phyloP scores from a whole-genome alignment of 2,329 filamentous ascomycete species.

The Phoma sp. region DNA sequence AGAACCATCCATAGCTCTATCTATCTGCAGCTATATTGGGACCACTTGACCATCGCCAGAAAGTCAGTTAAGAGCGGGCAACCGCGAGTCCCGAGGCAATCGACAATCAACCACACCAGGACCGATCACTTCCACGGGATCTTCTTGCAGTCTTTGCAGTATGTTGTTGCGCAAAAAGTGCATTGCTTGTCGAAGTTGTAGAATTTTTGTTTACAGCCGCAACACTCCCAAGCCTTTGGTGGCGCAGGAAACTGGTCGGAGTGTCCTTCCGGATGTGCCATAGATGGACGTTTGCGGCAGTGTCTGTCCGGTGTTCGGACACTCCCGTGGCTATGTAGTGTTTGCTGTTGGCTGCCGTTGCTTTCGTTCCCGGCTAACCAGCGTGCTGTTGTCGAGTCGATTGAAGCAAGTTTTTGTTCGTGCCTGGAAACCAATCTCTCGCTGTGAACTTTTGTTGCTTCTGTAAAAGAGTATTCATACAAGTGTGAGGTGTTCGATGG shows the following conservation, averaged over 20 bases:
- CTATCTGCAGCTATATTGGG: neutral
- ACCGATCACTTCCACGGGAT: conserved; percentile 9
- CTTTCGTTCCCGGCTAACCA: neutral
- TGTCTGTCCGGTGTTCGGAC: neutral
- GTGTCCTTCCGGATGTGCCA: conserved; percentile 6
- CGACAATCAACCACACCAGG: neutral
- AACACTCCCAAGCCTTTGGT: conserved; percentile 15
- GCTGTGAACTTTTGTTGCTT: neutral
- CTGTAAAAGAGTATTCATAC: neutral
- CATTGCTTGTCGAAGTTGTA: conserved; percentile 15
- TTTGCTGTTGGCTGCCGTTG: neutral
- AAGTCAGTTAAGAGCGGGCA: too few species aligned
- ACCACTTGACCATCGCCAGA: neutral
- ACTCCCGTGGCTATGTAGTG: neutral
- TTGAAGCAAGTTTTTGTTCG: neutral
- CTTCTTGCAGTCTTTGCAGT: conserved; percentile 15
- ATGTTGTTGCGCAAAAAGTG: conserved; percentile 11
- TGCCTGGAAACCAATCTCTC: neutral
- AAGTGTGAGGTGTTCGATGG: neutral
- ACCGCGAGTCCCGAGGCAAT: neutral
- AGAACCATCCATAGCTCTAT: neutral
- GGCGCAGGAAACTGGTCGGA: conserved; percentile 10
- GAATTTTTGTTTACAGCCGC: conserved; percentile 13
- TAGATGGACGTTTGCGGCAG: neutral
- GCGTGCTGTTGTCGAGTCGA: neutral